Evolutionary conservation across 2,329 filamentous ascomycete genomes (phyloP).

Genomic region (Aspergillus caelatus): DNA sequence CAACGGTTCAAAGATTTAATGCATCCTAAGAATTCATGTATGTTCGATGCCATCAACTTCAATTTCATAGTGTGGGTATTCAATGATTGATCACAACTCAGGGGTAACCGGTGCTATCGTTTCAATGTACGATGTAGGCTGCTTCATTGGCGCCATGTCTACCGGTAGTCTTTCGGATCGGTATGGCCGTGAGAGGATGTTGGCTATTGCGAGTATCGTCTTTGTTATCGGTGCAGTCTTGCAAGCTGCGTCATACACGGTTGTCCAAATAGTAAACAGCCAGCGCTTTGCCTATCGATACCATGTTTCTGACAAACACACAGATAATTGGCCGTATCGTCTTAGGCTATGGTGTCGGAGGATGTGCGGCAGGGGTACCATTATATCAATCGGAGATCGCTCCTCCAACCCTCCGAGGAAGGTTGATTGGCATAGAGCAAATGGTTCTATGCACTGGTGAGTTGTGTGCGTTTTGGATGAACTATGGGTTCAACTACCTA

Average conservation of each 20-base stretch:
- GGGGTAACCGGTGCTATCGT: slow-evolving; percentile 18
- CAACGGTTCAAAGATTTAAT: slow-evolving; percentile 23
- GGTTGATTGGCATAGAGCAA: slow-evolving; percentile 17
- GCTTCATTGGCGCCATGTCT: slow-evolving; percentile 24
- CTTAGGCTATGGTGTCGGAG: slow-evolving; percentile 17
- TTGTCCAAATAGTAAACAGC: slow-evolving; percentile 23
- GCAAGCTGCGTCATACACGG: slow-evolving; percentile 21
- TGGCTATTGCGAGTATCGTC: slow-evolving; percentile 21
- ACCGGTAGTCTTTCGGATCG: slow-evolving; percentile 22
- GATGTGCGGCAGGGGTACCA: slow-evolving; percentile 22
- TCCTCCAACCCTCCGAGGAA: slow-evolving; percentile 20
- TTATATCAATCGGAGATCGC: slow-evolving; percentile 25
- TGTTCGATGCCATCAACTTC: background rate
- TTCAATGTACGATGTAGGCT: slow-evolving; percentile 23
- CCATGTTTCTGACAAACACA: background rate
- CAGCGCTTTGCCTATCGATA: background rate
- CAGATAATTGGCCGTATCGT: slow-evolving; percentile 23
- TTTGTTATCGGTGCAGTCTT: slow-evolving; percentile 23
- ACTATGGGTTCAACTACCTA: slow-evolving; percentile 21
- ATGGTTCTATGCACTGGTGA: slow-evolving; percentile 24
- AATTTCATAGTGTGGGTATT: background rate
- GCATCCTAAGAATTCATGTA: slow-evolving; percentile 16
- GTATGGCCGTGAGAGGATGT: slow-evolving; percentile 24
- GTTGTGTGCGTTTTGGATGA: slow-evolving; percentile 23
- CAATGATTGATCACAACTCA: background rate